A percentile compares a stretch with the other conserved stretches of the same genome.
Conservation (phyloP, 1,139 yeast genomes). For the Candida buenavistaensis region DNA sequence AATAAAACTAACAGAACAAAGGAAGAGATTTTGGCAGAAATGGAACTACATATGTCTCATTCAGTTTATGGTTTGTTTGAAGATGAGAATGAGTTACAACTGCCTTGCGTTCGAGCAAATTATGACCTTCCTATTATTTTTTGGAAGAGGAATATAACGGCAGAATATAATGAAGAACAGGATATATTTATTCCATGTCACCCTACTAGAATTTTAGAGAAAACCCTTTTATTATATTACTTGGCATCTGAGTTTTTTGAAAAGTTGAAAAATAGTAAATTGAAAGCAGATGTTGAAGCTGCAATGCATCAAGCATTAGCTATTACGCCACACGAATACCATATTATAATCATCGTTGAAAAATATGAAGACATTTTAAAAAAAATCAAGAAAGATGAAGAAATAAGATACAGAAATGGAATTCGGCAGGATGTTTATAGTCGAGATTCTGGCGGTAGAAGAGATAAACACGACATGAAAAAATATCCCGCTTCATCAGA, state of each 20-base stretch:
- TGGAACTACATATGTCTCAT: conserved; percentile 38
- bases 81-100: conserved; percentile 5
- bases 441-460: too few relatives aligned
- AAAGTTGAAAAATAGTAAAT: conserved; percentile 27
- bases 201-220: conserved; percentile 41
- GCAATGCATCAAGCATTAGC: conserved; percentile 6
- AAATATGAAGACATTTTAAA: conserved; percentile 47
- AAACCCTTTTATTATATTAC: conserved; percentile 43
- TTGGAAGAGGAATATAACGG: conserved; percentile 37
- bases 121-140: conserved; percentile 28
- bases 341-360: conserved; percentile 47
- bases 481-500: conserved; percentile 37
- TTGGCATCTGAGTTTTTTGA: conserved; percentile 46
- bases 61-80: conserved; percentile 7
- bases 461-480: too few relatives aligned
- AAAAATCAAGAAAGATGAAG: conserved; percentile 44
- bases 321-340: conserved; percentile 8
- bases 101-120: conserved; percentile 7
- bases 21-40: conserved; percentile 51
- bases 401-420: conserved; percentile 43
- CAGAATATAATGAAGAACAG: conserved; percentile 42
- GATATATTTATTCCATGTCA: conserved; percentile 58
- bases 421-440: conserved; percentile 30
- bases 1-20: conserved; percentile 51
- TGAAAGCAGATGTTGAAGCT: conserved; percentile 11